Evolutionary conservation across 306 rosid species (phyloP), one percentile per base, ranked within the genome.

Genomic region (Medicago arabica): DNA sequence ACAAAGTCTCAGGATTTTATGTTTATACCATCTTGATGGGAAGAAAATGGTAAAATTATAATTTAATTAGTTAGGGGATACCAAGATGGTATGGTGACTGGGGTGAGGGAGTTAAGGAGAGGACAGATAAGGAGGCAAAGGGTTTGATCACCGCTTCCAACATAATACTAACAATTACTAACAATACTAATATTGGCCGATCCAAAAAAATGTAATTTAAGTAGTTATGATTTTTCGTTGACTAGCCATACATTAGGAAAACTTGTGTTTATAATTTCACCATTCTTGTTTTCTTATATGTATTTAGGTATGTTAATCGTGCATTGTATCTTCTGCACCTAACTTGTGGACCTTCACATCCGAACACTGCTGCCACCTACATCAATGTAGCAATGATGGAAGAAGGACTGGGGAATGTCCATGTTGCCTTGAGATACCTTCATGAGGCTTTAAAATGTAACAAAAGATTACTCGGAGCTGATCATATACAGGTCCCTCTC

Each of bases 371-470:
- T 77, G 98, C 98, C 46, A 95, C 98, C 41, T 95, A 95, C 82
- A 95, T 95, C 60, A 95, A 95, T 73, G 97, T 95, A 61, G 98
- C 98, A 61, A 95, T 95, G 98, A 95, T 95, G 98, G 98, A 95
- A 86, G 98, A 92, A 92, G 97, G 98, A 74, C 78, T 95, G 85
- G 98, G 97, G 75, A 95, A 95, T 69, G 97, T 89, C 77, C 97
- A 92, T 83, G 96, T 92, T 81, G 98, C 98, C 80, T 88, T 95
- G 72, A 87, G 98, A 83, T 90, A 95, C 75, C 98, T 95, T 66
- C 98, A 95, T 9, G 98, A 95, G 87, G 98, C 98, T 81, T 85
- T 95, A 67, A 95, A 95, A 85, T 95, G 98, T 63, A 95, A 95
- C 81, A 92, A 95, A 86, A 90, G 93, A 80, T 84, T 95, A 83